Evolutionary conservation across 2,329 filamentous ascomycete genomes (phyloP), one percentile per base, ranked within the genome.

Genomic region (Penicillium sp.): DNA sequence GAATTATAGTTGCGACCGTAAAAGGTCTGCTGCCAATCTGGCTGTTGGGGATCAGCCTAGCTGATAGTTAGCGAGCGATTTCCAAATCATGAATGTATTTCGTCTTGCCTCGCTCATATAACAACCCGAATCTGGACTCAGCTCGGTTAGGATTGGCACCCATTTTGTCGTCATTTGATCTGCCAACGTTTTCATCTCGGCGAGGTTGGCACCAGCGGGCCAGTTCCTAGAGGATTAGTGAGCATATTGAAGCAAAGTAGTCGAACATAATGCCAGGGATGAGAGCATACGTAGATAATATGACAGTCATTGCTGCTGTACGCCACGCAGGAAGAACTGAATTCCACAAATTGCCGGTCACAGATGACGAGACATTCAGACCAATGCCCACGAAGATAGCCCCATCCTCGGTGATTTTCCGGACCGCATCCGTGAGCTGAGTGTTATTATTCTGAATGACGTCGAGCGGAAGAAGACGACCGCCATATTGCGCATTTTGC

Each of bases 341-440:
- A 16, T 55, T 57, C 11, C 48, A 46, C 19, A 57, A 37, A 33
- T 57, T 50, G 1, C 57, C 54, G 16, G 43, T 49, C 5, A 55
- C 44, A 3, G 47, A 35, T 22, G 50, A 35, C 4, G 48, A 49
- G 12, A 53, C 56, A 14, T 42, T 49, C 5, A 58, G 6, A 26
- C 47, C 52, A 6, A 52, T 46, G 26, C 38, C 38, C 11, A 45
- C 51, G 25, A 58, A 55, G 1, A 36, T 45, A 2, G 25, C 56
- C 2, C 48, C 52, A 5, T 56, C 33, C n/a, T 19, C 28, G 5
- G 51, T 33, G 4, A 56, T 17, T 19, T 5, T 48, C n/a, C 41
- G 38, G 31, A 50, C 36, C 1, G 56, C 33, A 37, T 55, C 36
- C 1, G 56, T 58, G 10, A 58, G 36, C 5, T 52, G 26, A 17